Percentiles rank a stretch among this genome's conserved stretches.
These are phyloP conservation scores for Voacanga thouarsii DNA, from an alignment of 257 asterid species.

Conservation along the genomic window DNA sequence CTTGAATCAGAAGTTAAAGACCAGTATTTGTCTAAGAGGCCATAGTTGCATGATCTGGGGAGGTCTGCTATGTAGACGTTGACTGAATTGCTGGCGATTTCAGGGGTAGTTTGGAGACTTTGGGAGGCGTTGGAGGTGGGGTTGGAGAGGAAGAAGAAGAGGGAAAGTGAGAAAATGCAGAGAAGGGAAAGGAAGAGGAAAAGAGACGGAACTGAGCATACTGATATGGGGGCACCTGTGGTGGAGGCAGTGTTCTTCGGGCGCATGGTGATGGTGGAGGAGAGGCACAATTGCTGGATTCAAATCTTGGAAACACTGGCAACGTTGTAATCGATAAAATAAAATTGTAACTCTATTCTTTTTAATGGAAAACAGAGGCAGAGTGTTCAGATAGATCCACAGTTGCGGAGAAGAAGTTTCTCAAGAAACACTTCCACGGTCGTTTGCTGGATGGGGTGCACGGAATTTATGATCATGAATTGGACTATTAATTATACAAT, in stretches of 20 bases:
- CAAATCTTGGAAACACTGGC: neutral
- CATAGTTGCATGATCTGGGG: conserved; percentile 90
- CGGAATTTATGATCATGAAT: too few species aligned
- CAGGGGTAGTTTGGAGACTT: conserved; percentile 27
- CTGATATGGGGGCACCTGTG: neutral
- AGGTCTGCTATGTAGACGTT: conserved; percentile 67
- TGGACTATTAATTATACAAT: too few species aligned
- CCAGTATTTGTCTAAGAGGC: conserved; percentile 76
- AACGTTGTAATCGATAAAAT: too few species aligned
- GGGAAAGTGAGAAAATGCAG: conserved; percentile 30
- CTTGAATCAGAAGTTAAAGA: conserved; percentile 54
- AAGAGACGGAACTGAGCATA: conserved; percentile 43
- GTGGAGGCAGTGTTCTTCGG: conserved; percentile 10
- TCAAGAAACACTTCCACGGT: too few species aligned
- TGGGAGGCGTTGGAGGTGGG: conserved; percentile 33
- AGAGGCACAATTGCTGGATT: neutral
- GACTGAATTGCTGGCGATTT: conserved; percentile 34
- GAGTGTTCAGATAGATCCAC: too few species aligned
- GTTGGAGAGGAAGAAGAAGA: conserved; percentile 44
- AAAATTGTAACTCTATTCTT: too few species aligned
- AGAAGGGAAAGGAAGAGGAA: conserved; percentile 45
- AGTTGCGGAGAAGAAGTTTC: too few species aligned
- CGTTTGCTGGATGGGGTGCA: too few species aligned
- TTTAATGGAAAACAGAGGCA: too few species aligned
- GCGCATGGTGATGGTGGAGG: conserved; percentile 3